Percentiles rank a stretch among this genome's conserved stretches.
Conservation (phyloP, 2,329 filamentous ascomycete species). For the Paracoccidioides brasiliensis region DNA sequence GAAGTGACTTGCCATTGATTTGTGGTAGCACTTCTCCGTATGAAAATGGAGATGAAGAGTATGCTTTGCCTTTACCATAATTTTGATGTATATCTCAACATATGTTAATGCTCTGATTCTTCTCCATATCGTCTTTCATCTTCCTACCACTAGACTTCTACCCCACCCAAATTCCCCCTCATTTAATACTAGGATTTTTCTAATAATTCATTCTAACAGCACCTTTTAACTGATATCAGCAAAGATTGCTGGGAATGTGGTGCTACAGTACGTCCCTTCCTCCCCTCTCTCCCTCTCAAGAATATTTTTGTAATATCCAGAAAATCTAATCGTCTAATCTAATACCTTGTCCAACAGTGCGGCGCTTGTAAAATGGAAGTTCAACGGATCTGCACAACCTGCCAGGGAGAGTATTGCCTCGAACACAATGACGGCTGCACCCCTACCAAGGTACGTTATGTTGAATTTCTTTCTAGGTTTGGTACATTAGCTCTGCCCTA, state of each 20-base stretch:
- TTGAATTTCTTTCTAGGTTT: background rate
- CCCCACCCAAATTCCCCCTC: background rate
- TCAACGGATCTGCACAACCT: slow-evolving; percentile 58
- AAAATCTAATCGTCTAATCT: background rate
- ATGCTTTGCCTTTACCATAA: slow-evolving; percentile 25
- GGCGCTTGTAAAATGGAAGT: slow-evolving; percentile 58
- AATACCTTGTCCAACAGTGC: slow-evolving; percentile 44
- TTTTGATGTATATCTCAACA: slow-evolving; percentile 20
- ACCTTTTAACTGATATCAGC: slow-evolving; percentile 37
- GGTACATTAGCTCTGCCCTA: background rate
- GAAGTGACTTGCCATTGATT: slow-evolving; percentile 1
- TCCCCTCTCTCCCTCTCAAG: background rate
- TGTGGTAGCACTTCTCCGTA: slow-evolving; percentile 5
- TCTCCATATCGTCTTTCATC: background rate
- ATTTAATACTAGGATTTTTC: slow-evolving; percentile 1
- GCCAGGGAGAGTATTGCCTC: slow-evolving; percentile 68
- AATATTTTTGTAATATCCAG: too few species aligned
- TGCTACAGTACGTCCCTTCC: slow-evolving; percentile 48
- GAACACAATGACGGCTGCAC: slow-evolving; percentile 74
- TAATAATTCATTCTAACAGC: slow-evolving; percentile 12
- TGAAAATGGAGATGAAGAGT: slow-evolving; percentile 10
- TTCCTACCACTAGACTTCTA: background rate
- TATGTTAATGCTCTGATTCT: background rate
- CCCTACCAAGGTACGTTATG: slow-evolving; percentile 35
- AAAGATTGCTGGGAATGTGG: slow-evolving; percentile 80